Conservation (phyloP, 176 grass and related monocot species). For the Zea luxurians region DNA sequence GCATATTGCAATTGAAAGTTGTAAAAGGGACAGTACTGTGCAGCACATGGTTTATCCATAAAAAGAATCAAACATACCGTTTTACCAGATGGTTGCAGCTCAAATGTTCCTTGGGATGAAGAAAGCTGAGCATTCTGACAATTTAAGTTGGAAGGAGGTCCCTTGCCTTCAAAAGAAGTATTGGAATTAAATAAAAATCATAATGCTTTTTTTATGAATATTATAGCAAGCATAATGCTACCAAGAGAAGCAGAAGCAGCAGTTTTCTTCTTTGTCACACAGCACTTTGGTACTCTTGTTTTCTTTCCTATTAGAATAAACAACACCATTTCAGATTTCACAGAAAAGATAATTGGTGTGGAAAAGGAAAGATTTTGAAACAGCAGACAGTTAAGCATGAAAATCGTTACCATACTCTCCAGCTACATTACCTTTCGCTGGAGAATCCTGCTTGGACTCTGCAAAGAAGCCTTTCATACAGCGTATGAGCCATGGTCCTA, state of each 20-base stretch:
- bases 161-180: conserved; percentile 38
- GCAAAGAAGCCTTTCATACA: conserved; percentile 72
- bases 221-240: conserved; percentile 41
- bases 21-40: not conserved
- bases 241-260: conserved; percentile 29
- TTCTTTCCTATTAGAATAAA: conserved; percentile 28
- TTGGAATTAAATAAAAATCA: conserved; percentile 32
- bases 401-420: conserved; percentile 25
- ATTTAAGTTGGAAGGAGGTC: not conserved
- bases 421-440: conserved; percentile 34
- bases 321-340: not conserved
- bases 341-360: not conserved
- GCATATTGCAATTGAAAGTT: not conserved
- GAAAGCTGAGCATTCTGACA: conserved; percentile 27
- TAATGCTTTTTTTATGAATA: not conserved
- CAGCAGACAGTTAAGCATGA: not conserved
- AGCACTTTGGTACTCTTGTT: conserved; percentile 14
- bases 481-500: conserved; percentile 69
- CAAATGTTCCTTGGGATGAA: conserved; percentile 37
- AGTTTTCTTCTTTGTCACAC: not conserved
- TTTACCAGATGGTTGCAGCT: conserved; percentile 47
- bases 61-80: conserved; percentile 41
- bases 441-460: conserved; percentile 34
- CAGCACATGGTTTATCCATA: not conserved
- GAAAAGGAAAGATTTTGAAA: not conserved